phyloP scores from a whole-genome alignment of 306 rosid genomes.

The Arachis stenosperma region DNA sequence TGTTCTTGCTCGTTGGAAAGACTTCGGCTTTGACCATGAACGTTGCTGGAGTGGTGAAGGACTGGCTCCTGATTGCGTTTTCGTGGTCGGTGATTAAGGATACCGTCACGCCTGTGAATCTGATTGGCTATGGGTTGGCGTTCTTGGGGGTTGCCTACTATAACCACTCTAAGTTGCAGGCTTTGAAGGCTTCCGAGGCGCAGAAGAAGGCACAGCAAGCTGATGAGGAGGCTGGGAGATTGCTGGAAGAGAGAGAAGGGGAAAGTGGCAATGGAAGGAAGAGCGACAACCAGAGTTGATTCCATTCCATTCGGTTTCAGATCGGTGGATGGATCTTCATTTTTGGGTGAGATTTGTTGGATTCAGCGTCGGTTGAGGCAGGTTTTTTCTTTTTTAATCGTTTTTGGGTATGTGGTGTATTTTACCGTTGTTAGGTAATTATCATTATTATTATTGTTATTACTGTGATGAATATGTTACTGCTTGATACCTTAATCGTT shows the following conservation, averaged over 20 bases:
- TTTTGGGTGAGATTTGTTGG: slow-evolving; percentile 31
- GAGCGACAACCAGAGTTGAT: slow-evolving; percentile 68
- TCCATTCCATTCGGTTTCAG: neutral
- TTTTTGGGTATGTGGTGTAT: slow-evolving; percentile 42
- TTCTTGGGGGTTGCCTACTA: slow-evolving; percentile 88
- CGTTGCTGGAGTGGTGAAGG: slow-evolving; percentile 97
- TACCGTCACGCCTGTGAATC: slow-evolving; percentile 75
- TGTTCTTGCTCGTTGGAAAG: slow-evolving; percentile 91
- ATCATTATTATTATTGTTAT: slow-evolving; percentile 8
- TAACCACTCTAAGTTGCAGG: slow-evolving; percentile 92
- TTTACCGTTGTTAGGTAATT: slow-evolving; percentile 36
- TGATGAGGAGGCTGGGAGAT: slow-evolving; percentile 88
- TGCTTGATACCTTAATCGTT: neutral
- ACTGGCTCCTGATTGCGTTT: slow-evolving; percentile 92
- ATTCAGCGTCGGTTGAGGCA: slow-evolving; percentile 36
- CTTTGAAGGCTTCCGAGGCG: slow-evolving; percentile 81
- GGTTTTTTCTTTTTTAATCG: slow-evolving; percentile 6
- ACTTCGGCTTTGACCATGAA: slow-evolving; percentile 98
- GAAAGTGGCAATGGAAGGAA: slow-evolving; percentile 67
- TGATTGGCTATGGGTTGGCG: slow-evolving; percentile 85
- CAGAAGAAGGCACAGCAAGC: slow-evolving; percentile 86
- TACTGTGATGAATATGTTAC: slow-evolving; percentile 25
- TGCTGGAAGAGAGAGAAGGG: slow-evolving; percentile 78
- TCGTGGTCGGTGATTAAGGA: slow-evolving; percentile 99
- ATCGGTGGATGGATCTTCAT: slow-evolving; percentile 22